Percentiles rank a stretch among this genome's conserved stretches.
These are phyloP conservation scores for Fusarium napiforme DNA, from an alignment of 2,329 filamentous ascomycete species.

Conservation along the genomic window DNA sequence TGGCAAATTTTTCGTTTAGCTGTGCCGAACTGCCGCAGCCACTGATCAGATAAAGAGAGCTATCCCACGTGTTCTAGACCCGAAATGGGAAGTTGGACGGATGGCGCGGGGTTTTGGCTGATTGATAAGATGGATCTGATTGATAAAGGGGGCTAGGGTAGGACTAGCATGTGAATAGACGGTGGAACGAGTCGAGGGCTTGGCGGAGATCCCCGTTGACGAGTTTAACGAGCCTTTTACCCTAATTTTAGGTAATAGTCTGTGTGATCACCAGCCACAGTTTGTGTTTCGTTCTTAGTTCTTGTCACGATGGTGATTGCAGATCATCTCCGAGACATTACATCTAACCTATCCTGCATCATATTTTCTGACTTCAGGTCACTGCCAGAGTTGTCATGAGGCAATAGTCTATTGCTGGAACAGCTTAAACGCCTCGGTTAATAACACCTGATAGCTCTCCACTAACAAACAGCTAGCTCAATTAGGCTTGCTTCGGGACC, in stretches of 20 bases:
- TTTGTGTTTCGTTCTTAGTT: neutral
- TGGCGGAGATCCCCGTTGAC: neutral
- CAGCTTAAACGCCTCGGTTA: neutral
- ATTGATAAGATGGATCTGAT: slow-evolving; percentile 9
- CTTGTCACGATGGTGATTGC: too few species aligned
- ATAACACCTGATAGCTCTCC: neutral
- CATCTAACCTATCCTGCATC: accelerated
- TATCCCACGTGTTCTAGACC: neutral
- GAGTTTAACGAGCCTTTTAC: neutral
- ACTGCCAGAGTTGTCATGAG: too few species aligned
- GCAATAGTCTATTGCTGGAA: neutral
- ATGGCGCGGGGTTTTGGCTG: neutral
- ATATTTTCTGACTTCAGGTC: neutral
- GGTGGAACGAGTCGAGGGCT: neutral
- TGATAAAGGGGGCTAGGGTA: neutral
- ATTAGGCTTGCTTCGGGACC: neutral
- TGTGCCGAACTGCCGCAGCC: slow-evolving; percentile 1
- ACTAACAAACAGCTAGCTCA: neutral
- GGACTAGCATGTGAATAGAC: neutral
- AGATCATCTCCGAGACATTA: neutral
- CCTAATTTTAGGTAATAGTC: neutral
- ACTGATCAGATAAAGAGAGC: neutral
- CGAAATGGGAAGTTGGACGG: neutral
- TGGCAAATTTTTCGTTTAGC: neutral
- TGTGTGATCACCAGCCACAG: neutral